Evolutionary conservation across 176 grass and related monocot species (phyloP), one percentile per base, ranked within the genome.

Genomic region (Oryza nivara): DNA sequence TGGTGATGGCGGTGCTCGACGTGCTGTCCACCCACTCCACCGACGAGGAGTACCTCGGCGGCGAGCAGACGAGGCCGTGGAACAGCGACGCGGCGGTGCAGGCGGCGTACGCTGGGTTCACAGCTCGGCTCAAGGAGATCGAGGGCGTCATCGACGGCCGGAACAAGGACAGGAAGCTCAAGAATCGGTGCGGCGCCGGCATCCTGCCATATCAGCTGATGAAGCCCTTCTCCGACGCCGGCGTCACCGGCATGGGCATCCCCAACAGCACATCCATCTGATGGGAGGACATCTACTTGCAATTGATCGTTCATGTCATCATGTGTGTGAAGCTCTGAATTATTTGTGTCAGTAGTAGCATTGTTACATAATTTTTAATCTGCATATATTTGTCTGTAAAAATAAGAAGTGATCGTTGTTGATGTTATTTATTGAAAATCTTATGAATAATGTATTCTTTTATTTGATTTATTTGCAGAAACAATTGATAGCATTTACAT

Each of bases 31-130:
- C 20, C 47, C 92, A 98, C 67, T 93, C 95, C 20, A 67, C 76
- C 16, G 92, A 98, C 85, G 92, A 98, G 87, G 92, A 98, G 85
- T 98, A 95, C 84, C 91, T 98, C 16, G 85, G 91, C 20, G 91
- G 87, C 12, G 1, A 41, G 75, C 80, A 73, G 49, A 82, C 83
- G 4, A 71, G 30, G 25, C 89, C 88, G 22, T 97, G 92, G 95
- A 74, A 45, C 54, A 15, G 67, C 28, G 92, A 92, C 60, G 51
- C 43, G 17, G 30, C 22, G 15, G 88, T 95, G 73, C 75, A 19
- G 43, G 78, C 73, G 5, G 91, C 91, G 25, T 93, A 87, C 23
- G 15, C 14, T 9, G 3, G 20, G 70, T 91, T 94, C 78, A 63
- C 80, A 17, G 80, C 74, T n/a, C 41, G 70, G 83, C 72, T 98